Conservation (phyloP, 345 rosid genomes). For the Kandelia obovata region DNA sequence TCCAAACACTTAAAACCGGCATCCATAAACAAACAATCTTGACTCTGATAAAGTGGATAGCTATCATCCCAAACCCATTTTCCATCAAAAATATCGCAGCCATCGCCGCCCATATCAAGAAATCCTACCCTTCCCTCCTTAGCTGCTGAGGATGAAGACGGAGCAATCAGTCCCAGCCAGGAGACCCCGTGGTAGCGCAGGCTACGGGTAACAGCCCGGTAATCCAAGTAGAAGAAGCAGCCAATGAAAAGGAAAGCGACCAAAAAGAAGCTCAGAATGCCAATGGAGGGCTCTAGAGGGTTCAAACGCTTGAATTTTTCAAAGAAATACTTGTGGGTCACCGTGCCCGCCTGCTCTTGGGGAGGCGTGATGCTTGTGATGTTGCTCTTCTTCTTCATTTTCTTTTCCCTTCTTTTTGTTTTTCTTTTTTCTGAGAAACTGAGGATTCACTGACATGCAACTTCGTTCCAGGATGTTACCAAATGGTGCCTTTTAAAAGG, state of each 20-base stretch:
- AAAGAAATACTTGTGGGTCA: slow-evolving; percentile 35
- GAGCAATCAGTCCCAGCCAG: slow-evolving; percentile 27
- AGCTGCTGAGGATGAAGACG: slow-evolving; percentile 11
- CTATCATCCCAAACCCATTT: slow-evolving; percentile 69
- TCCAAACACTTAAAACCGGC: slow-evolving; percentile 60
- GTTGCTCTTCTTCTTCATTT: slow-evolving; percentile 3
- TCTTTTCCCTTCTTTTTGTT: not conserved
- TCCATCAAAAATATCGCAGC: slow-evolving; percentile 62
- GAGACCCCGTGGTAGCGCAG: slow-evolving; percentile 27
- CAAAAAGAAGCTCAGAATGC: slow-evolving; percentile 44
- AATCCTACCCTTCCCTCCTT: slow-evolving; percentile 36
- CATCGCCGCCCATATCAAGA: slow-evolving; percentile 47
- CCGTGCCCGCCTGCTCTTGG: slow-evolving; percentile 8
- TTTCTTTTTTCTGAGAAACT: not conserved
- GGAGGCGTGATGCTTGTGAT: not conserved
- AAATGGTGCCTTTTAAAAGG: not conserved
- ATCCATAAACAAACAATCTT: slow-evolving; percentile 50
- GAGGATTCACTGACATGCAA: not conserved
- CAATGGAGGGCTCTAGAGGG: slow-evolving; percentile 45
- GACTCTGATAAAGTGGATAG: slow-evolving; percentile 59
- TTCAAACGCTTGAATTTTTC: slow-evolving; percentile 42
- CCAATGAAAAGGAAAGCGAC: slow-evolving; percentile 37
- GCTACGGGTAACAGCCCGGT: slow-evolving; percentile 23
- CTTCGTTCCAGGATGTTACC: not conserved
- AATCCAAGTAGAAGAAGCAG: slow-evolving; percentile 48